phyloP scores from a whole-genome alignment of 78 protist genomes.

The Polysphondylium violaceum region DNA sequence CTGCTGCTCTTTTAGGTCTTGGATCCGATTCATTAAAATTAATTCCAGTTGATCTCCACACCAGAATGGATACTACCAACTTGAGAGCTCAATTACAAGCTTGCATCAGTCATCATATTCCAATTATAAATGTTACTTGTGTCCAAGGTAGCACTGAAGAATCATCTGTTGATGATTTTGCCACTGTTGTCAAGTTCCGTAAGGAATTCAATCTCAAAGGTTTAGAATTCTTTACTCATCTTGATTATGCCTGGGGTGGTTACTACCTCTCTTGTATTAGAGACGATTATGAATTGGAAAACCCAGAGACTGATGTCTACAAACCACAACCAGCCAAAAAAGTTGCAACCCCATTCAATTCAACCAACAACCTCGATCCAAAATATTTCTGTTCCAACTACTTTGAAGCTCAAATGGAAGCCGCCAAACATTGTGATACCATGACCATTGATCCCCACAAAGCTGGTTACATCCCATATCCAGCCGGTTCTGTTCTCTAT shows the following conservation, averaged over 20 bases:
- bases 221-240: constrained; percentile 1
- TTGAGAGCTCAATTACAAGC: constrained; percentile 8
- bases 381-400: neutral
- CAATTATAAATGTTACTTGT: constrained; percentile 4
- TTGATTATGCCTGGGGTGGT: constrained; percentile 56
- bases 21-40: constrained; percentile 17
- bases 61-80: neutral
- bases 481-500: constrained; percentile 26
- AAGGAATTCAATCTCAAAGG: constrained; percentile 12
- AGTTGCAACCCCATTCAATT: neutral
- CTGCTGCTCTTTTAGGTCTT: constrained; percentile 44
- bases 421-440: constrained; percentile 10
- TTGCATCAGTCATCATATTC: neutral
- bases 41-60: constrained; percentile 40
- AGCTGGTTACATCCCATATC: constrained; percentile 45
- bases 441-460: constrained; percentile 50
- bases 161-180: constrained; percentile 47
- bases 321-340: neutral
- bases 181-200: neutral
- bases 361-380: constrained; percentile 9
- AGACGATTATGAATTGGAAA: constrained; percentile 13
- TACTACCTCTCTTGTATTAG: constrained; percentile 6
- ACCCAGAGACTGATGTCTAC: constrained; percentile 20
- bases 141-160: constrained; percentile 57
- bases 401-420: constrained; percentile 19